Evolutionary conservation across 768 basidiomycete genomes (phyloP).

Genomic region (Sarcodon aspratus): DNA sequence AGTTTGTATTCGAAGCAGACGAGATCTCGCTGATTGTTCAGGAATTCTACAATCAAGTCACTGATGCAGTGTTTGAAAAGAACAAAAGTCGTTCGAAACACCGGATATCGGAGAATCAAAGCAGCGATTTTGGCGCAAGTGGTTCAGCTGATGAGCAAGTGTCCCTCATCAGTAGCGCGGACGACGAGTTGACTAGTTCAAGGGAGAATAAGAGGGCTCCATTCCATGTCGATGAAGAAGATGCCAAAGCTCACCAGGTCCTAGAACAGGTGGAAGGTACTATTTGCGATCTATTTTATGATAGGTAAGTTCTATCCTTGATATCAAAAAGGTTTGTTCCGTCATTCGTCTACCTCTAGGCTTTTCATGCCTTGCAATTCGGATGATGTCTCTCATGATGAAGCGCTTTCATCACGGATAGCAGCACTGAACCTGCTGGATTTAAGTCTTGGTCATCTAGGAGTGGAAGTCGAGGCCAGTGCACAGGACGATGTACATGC

Average conservation of each 20-base stretch:
- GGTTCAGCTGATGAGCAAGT: not conserved
- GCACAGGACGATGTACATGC: slow-evolving; percentile 36
- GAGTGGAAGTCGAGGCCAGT: slow-evolving; percentile 57
- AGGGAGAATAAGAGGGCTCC: slow-evolving; percentile 8
- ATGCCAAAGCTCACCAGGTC: slow-evolving; percentile 37
- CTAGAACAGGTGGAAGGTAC: slow-evolving; percentile 68
- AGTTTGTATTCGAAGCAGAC: not conserved
- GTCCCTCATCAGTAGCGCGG: not conserved
- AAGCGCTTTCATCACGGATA: slow-evolving; percentile 78
- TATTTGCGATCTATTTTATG: slow-evolving; percentile 71
- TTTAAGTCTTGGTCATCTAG: slow-evolving; percentile 79
- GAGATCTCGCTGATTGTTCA: not conserved
- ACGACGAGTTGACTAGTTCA: slow-evolving; percentile 4
- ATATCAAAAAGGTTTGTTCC: not conserved
- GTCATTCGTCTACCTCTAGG: slow-evolving; percentile 23
- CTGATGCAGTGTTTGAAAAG: not conserved
- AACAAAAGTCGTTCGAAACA: not conserved
- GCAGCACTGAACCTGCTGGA: slow-evolving; percentile 90
- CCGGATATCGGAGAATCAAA: not conserved
- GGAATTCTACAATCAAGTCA: not conserved
- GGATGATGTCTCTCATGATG: slow-evolving; percentile 83
- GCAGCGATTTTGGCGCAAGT: not conserved
- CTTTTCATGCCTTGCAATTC: slow-evolving; percentile 65
- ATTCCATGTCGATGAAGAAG: slow-evolving; percentile 9
- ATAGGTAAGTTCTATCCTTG: slow-evolving; percentile 39